A percentile compares a stretch with the other conserved stretches of the same genome.
Conservation (phyloP, 495 filamentous ascomycete genomes). For the Alectoria sarmentosa region DNA sequence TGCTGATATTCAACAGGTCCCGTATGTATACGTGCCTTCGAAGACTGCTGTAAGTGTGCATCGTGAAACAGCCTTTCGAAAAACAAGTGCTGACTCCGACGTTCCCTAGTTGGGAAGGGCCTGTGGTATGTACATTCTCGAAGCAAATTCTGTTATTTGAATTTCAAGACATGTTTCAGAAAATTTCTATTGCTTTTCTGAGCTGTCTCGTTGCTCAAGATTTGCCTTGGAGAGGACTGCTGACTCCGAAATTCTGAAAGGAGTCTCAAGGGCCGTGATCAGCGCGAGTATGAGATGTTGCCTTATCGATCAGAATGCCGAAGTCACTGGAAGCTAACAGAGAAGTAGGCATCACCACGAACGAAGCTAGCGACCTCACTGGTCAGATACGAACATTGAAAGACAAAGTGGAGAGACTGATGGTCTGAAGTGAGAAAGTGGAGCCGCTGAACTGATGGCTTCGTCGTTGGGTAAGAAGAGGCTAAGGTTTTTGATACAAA, state of each 20-base stretch:
- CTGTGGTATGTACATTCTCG: slow-evolving; percentile 31
- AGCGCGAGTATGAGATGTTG: slow-evolving; percentile 1
- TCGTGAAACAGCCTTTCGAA: slow-evolving; percentile 30
- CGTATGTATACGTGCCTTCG: slow-evolving; percentile 51
- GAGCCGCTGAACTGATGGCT: neutral
- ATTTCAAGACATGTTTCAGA: slow-evolving; percentile 34
- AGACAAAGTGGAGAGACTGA: slow-evolving; percentile 92
- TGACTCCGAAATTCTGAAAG: slow-evolving; percentile 25
- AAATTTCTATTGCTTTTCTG: neutral
- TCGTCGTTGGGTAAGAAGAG: neutral
- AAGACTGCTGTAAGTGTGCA: slow-evolving; percentile 62
- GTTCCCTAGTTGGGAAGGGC: slow-evolving; percentile 3
- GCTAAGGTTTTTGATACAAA: neutral
- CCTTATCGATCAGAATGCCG: neutral
- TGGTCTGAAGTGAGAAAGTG: slow-evolving; percentile 63
- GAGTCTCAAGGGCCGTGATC: slow-evolving; percentile 83
- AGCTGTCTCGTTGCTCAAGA: neutral
- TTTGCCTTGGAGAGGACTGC: neutral
- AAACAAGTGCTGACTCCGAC: neutral
- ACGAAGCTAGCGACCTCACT: slow-evolving; percentile 84
- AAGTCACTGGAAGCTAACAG: neutral
- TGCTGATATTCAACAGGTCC: slow-evolving; percentile 9
- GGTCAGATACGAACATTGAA: slow-evolving; percentile 75
- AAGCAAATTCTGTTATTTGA: neutral
- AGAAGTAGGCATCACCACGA: slow-evolving; percentile 63